Evolutionary conservation across 2,329 filamentous ascomycete genomes (phyloP).

Genomic region (Byssothecium circinans): DNA sequence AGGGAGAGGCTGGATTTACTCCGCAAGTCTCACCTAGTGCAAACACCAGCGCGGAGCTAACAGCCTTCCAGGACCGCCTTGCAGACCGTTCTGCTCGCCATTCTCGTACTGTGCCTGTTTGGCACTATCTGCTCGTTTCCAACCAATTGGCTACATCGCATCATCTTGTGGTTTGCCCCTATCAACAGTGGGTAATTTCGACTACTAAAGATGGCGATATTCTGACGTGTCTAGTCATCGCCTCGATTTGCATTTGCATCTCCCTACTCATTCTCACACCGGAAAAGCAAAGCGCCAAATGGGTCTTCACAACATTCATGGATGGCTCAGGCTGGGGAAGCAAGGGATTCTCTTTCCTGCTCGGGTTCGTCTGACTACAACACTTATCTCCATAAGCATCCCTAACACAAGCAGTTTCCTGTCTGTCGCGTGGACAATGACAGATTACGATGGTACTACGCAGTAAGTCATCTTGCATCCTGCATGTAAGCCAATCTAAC

Average conservation of each 20-base stretch:
- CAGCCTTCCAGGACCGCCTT: slow-evolving; percentile 52
- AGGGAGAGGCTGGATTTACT: slow-evolving; percentile 56
- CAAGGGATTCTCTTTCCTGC: slow-evolving; percentile 63
- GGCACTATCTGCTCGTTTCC: slow-evolving; percentile 65
- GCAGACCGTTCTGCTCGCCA: slow-evolving; percentile 61
- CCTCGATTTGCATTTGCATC: slow-evolving; percentile 63
- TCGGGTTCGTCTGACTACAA: slow-evolving; percentile 50
- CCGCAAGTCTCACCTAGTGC: slow-evolving; percentile 51
- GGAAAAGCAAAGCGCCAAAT: slow-evolving; percentile 59
- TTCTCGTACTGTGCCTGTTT: slow-evolving; percentile 57
- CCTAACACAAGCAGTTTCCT: slow-evolving; percentile 48
- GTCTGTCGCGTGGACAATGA: slow-evolving; percentile 66
- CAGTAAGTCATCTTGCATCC: slow-evolving; percentile 50
- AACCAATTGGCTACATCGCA: slow-evolving; percentile 60
- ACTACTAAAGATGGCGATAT: neutral
- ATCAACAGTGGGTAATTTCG: slow-evolving; percentile 56
- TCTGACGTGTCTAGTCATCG: slow-evolving; percentile 48
- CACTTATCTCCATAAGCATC: neutral
- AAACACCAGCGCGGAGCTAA: slow-evolving; percentile 2
- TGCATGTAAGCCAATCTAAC: slow-evolving; percentile 29
- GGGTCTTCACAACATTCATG: slow-evolving; percentile 63
- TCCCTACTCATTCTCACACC: slow-evolving; percentile 61
- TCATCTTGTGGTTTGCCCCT: slow-evolving; percentile 66
- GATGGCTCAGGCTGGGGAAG: slow-evolving; percentile 66
- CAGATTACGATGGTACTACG: slow-evolving; percentile 67